phyloP scores from a whole-genome alignment of 2,329 filamentous ascomycete genomes.

The Exophiala calicioides region DNA sequence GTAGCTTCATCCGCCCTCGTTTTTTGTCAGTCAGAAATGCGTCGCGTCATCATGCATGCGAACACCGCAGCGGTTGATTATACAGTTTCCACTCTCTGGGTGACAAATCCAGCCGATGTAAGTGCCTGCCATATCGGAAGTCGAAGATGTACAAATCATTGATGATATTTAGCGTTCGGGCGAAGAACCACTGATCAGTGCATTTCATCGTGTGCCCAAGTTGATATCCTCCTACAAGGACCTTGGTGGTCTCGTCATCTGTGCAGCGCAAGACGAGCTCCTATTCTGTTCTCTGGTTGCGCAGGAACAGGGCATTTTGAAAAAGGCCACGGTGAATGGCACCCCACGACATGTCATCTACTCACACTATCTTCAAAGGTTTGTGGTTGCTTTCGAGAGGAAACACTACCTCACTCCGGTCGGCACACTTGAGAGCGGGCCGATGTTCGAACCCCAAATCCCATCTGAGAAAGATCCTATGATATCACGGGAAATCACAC shows the following conservation, averaged over 20 bases:
- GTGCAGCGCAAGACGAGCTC: conserved; percentile 50
- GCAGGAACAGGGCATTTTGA: conserved; percentile 41
- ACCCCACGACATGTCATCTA: conserved; percentile 48
- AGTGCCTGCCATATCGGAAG: conserved; percentile 1
- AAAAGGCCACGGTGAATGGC: conserved; percentile 43
- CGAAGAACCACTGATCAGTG: conserved; percentile 32
- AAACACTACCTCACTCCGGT: conserved; percentile 21
- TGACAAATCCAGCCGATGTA: conserved; percentile 22
- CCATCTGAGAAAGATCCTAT: not conserved
- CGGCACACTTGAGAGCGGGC: too few relatives aligned
- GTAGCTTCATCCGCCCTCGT: conserved; percentile 20
- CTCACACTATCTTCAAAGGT: conserved; percentile 46
- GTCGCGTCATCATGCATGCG: conserved; percentile 22
- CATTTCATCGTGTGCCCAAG: conserved; percentile 39
- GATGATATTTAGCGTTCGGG: conserved; percentile 15
- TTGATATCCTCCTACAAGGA: conserved; percentile 28
- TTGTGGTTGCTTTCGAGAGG: conserved; percentile 51
- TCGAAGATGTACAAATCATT: too few relatives aligned
- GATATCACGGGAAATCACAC: conserved; percentile 9
- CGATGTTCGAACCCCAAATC: not conserved
- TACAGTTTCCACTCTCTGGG: conserved; percentile 16
- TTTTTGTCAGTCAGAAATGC: conserved; percentile 18
- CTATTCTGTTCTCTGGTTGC: conserved; percentile 49
- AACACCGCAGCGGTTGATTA: conserved; percentile 18
- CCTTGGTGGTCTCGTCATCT: conserved; percentile 49